Evolutionary conservation across 768 basidiomycete species (phyloP), one percentile per base, ranked within the genome.

Genomic region (Hypholoma fasciculare): DNA sequence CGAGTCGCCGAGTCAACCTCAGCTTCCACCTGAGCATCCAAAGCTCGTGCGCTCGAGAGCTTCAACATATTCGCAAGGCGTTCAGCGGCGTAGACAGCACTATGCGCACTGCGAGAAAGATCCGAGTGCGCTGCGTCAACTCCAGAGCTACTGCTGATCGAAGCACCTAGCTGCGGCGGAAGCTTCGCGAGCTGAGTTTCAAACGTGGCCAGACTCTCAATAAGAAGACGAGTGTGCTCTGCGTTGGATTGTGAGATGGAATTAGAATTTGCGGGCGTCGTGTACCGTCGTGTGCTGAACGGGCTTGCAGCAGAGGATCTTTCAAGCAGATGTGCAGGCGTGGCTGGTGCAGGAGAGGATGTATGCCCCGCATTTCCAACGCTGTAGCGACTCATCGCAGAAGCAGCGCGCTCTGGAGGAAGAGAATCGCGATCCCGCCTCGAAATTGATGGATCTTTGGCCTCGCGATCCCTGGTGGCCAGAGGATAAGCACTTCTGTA

Each of bases 21-120:
- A 0, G 87, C 83, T 39, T 88, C 83, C 49, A 94, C 87, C 71
- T 92, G 89, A 54, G 82, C 79, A 61, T 91, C 88, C 51, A 92
- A 69, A 1, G 92, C 87, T 42, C 77, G 72, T 55, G 78, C 73
- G 13, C 84, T 86, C 2, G 81, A 84, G 1, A 71, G 66, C 47
- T 85, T 77, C 63, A 93, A 69, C 61, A 89, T 74, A 52, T 65
- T 78, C 63, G 90, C 89, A 54, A 94, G 72, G 60, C 80, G 78
- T 59, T 89, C 87, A n/a, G 89, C 82, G 30, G 84, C 78, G 50
- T 79, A 76, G 12, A 89, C 88, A 30, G 92, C 78, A 14, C 75
- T 76, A 65, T 86, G 82, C 1, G 92, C 89, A 50, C 77, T 82
- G 55, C 82, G 76, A 50, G 83, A 74, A 40, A 92, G 71, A 38